These are phyloP conservation scores for Pseudogymnoascus sp. DNA, from an alignment of 2,329 filamentous ascomycete species.

Conservation along the genomic window DNA sequence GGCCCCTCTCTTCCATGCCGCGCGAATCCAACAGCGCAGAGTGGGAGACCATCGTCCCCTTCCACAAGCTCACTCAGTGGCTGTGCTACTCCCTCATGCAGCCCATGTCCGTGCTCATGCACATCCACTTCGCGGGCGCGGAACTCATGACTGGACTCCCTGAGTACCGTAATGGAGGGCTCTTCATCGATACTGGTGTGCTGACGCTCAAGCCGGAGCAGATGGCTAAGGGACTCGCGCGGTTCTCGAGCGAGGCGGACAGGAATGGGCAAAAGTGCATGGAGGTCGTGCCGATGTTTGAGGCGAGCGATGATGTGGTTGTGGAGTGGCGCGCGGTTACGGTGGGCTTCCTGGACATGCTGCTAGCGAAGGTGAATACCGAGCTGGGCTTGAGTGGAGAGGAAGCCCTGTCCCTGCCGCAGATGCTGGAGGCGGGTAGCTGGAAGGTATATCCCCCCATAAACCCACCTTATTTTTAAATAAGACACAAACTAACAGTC, in stretches of 20 bases:
- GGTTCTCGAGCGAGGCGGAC: slow-evolving; percentile 63
- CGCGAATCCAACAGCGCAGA: slow-evolving; percentile 33
- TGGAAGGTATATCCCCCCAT: slow-evolving; percentile 99
- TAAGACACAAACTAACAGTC: too few relatives aligned
- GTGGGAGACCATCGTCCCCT: slow-evolving; percentile 79
- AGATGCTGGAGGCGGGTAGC: slow-evolving; percentile 90
- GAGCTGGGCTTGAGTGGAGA: slow-evolving; percentile 61
- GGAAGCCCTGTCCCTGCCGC: slow-evolving; percentile 68
- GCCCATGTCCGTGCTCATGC: slow-evolving; percentile 74
- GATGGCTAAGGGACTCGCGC: slow-evolving; percentile 60
- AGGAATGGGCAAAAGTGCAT: slow-evolving; percentile 64
- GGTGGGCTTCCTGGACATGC: slow-evolving; percentile 65
- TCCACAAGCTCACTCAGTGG: slow-evolving; percentile 95
- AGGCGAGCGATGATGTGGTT: slow-evolving; percentile 67
- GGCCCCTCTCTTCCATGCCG: slow-evolving; percentile 82
- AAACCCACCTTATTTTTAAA: too few relatives aligned
- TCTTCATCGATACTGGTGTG: slow-evolving; percentile 79
- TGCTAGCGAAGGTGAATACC: slow-evolving; percentile 62
- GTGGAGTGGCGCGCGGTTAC: slow-evolving; percentile 74
- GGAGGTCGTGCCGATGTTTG: slow-evolving; percentile 68
- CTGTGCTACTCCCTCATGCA: slow-evolving; percentile 90
- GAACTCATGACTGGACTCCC: slow-evolving; percentile 81
- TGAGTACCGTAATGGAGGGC: slow-evolving; percentile 85
- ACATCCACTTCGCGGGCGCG: slow-evolving; percentile 71
- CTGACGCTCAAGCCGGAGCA: slow-evolving; percentile 68